Base-by-base conservation (phyloP, 805 yeast species). In the Candida argentea region DNA sequence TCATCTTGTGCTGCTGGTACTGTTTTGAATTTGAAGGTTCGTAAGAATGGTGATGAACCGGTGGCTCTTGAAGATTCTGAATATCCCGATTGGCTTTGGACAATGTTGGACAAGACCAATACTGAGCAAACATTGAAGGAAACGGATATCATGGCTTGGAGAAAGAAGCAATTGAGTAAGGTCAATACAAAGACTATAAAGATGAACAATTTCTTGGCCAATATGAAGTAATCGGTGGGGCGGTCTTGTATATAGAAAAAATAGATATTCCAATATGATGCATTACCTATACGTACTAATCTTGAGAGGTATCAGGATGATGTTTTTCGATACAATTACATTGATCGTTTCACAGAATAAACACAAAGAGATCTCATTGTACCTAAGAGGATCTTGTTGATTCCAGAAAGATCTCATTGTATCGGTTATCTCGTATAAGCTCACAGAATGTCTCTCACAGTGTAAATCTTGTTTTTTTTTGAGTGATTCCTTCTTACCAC, bases 51-150 rank as follows among this genome's bases (percentile, higher is more conserved):
- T n/a, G 73, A 77, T 34, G 95, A 86, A 42, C 85, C 93, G 6
- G 75, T 84, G 4, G 97, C 97, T 2, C 54, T 80, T 30, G 84
- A 79, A 36, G 97, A 91, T 50, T 63, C 63, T 21, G 94, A 87
- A 44, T 89, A 89, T 48, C 98, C 98, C 4, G 82, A 69, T 25
- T 89, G 98, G 98, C 65, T 89, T 29, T 91, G 97, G 97, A 72
- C 68, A 4, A 62, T 83, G 26, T 67, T 86, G 18, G 94, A 87
- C 51, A 61, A 69, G 28, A 69, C 70, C 21, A 70, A 70, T n/a
- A 76, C 72, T 44, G 61, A 65, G 32, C 68, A 61, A 16, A 61
- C 68, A 39, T 61, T 79, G 21, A 75, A 70, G 28, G 63, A 61
- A 14, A 72, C 72, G 32, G 83, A 84, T 22, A 64, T 76, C 28